Conservation (phyloP, 1,139 yeast species). For the Yamadazyma spencermartinsiae region DNA sequence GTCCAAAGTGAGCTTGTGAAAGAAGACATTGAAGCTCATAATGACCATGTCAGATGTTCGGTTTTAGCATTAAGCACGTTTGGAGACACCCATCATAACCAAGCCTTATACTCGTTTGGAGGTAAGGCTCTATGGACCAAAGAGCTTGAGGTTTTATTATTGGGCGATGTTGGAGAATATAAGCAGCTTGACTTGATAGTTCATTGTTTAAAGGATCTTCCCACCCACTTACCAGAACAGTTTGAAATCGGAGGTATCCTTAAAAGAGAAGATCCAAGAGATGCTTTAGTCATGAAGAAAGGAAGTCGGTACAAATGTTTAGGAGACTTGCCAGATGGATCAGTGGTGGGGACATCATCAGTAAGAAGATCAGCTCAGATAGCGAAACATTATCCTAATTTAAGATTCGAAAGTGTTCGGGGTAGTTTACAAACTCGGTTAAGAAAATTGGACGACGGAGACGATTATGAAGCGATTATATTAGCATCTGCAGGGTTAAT, state of each 20-base stretch:
- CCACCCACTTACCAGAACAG: constrained; percentile 86
- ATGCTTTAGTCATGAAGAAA: constrained; percentile 81
- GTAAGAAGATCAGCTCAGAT: constrained; percentile 83
- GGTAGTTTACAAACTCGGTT: constrained; percentile 88
- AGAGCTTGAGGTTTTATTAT: constrained; percentile 79
- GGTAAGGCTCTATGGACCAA: constrained; percentile 97
- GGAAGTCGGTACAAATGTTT: constrained; percentile 64
- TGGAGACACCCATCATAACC: constrained; percentile 84
- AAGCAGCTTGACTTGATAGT: constrained; percentile 85
- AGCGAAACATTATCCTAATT: constrained; percentile 41
- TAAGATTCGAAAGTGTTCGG: constrained; percentile 69
- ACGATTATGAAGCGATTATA: constrained; percentile 72
- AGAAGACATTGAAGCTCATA: constrained; percentile 53
- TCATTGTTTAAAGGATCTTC: constrained; percentile 94
- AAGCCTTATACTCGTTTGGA: constrained; percentile 90
- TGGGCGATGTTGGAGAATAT: constrained; percentile 59
- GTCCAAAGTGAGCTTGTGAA: constrained; percentile 80
- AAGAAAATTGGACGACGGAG: constrained; percentile 68
- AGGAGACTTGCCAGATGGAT: constrained; percentile 76
- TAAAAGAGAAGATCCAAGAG: constrained; percentile 86
- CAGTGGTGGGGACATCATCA: constrained; percentile 92
- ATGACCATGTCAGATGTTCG: constrained; percentile 61
- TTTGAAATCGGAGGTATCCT: constrained; percentile 88
- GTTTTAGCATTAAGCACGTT: constrained; percentile 81
- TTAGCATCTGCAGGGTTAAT: constrained; percentile 91